Evolutionary conservation across 2,329 filamentous ascomycete genomes (phyloP).

Genomic region (Corinectria fuckeliana): DNA sequence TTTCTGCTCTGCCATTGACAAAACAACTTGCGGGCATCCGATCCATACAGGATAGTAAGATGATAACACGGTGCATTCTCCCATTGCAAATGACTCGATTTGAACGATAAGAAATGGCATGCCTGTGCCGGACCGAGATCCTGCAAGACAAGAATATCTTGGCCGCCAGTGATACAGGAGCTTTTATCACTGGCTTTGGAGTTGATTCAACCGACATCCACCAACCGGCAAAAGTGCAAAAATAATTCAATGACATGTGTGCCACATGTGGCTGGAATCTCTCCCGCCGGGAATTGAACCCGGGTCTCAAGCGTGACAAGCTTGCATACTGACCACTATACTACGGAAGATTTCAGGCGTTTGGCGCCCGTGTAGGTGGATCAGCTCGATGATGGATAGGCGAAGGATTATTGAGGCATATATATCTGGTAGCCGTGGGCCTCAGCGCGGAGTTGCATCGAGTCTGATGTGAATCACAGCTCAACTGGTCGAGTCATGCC

Average conservation of each 20-base stretch:
- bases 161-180: background rate
- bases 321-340: slow-evolving; percentile 35
- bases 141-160: slow-evolving; percentile 63
- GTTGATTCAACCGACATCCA: too few relatives aligned
- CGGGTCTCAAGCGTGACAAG: slow-evolving; percentile 36
- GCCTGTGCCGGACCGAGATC: slow-evolving; percentile 66
- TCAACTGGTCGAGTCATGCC: too few relatives aligned
- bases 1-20: too few relatives aligned
- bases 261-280: slow-evolving; percentile 31
- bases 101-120: too few relatives aligned
- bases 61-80: slow-evolving; percentile 75
- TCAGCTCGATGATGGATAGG: slow-evolving; percentile 14
- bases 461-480: background rate
- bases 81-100: too few relatives aligned
- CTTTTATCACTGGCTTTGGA: too few relatives aligned
- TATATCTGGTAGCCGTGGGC: background rate
- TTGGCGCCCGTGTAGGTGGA: slow-evolving; percentile 24
- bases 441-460: background rate
- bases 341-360: slow-evolving; percentile 29
- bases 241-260: slow-evolving; percentile 19
- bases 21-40: too few relatives aligned
- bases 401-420: background rate
- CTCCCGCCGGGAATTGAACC: slow-evolving; percentile 37
- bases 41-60: too few relatives aligned
- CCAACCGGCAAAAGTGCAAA: slow-evolving; percentile 1